Base-by-base conservation (phyloP, 305 asterid genomes). In the Stenogyne calaminthoides region DNA sequence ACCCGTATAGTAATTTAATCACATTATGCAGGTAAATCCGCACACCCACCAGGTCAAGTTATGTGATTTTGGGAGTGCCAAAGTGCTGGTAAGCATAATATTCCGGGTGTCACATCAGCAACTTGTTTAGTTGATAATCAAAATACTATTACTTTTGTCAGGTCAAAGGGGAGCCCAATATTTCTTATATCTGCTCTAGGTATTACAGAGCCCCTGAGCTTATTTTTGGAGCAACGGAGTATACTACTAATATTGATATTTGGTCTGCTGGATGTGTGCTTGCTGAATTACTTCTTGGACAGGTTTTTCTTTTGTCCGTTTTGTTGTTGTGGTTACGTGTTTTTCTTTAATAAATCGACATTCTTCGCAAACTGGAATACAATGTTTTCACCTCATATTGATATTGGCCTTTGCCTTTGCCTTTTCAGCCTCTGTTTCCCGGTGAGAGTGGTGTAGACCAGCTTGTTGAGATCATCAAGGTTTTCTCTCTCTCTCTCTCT, bases 261-360 rank as follows among this genome's bases (percentile, higher is more conserved):
- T 95, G 99, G 99, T 92, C 99, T 73, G 96, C 91, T 81, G 99
- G 99, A n/a, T 95, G 99, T 80, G 99, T 95, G 79, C 89, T 95
- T 63, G 97, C 96, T 77, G 99, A 95, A 83, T 82, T 95, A 56
- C 95, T 95, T 76, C 96, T 92, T 74, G 98, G 99, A 77, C 96
- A 88, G 96, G 99, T 94, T 67, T 27, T 54, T 61, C 19, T 65
- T 40, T 52, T 14, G 29, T 64, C 6, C 15, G 37, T 16, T 32
- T 32, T 32, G 0, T 32, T 32, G 6, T 63, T 37, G 7, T 52
- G 2, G n/a, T 69, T 47, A 1, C 46, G 2, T 19, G 5, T 44
- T 29, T 54, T 46, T 55, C 54, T 62, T 22, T 37, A 32, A 32
- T 32, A 32, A 32, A 32, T 32, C 4, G 36, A 37, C 70, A 36